These are phyloP conservation scores for Camellia sinensis DNA, from an alignment of 148 eudicot species.

Conservation along the genomic window DNA sequence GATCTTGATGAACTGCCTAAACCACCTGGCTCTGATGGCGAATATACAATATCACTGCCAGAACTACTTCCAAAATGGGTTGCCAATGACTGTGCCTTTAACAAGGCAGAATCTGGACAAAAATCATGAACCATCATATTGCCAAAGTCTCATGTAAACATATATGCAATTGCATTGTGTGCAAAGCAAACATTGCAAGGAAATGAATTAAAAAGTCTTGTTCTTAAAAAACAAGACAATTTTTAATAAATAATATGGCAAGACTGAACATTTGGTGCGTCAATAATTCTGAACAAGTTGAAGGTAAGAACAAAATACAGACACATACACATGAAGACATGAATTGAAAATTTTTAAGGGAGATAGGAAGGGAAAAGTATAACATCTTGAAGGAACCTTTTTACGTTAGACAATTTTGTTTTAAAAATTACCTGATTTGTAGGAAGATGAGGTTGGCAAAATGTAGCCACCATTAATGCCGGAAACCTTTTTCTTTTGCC, in stretches of 20 bases:
- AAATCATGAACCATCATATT: not conserved
- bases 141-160: not conserved
- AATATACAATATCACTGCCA: slow-evolving; percentile 10
- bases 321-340: not conserved
- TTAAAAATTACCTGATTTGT: slow-evolving; percentile 51
- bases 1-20: slow-evolving; percentile 40
- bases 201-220: too few relatives aligned
- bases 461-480: slow-evolving; percentile 37
- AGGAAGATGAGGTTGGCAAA: slow-evolving; percentile 58
- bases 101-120: slow-evolving; percentile 30
- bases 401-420: not conserved
- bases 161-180: not conserved
- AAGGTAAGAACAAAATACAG: not conserved
- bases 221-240: not conserved
- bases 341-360: not conserved
- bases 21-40: slow-evolving; percentile 31
- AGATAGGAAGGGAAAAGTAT: not conserved
- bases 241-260: not conserved
- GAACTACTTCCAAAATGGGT: slow-evolving; percentile 16
- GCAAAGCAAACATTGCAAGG: not conserved
- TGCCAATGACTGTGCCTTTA: slow-evolving; percentile 19
- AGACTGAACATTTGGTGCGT: not conserved
- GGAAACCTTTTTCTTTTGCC: slow-evolving; percentile 42
- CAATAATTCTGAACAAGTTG: not conserved
- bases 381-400: not conserved